These are phyloP conservation scores for Cinnamomum micranthum DNA, from an alignment of 164 flowering plant genomes.

Conservation along the genomic window DNA sequence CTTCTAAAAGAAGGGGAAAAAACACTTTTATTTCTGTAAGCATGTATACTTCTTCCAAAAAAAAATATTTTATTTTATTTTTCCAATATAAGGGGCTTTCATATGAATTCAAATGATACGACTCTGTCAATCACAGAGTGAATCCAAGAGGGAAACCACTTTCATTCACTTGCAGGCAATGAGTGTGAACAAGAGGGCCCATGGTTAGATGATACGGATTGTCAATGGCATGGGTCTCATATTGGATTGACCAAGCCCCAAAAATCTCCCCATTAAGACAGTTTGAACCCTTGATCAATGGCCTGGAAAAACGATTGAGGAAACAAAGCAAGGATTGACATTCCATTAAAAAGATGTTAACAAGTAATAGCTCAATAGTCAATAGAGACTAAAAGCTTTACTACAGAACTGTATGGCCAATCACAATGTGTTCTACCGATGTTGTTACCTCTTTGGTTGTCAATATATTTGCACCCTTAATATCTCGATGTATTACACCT, in stretches of 20 bases:
- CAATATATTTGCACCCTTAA: slow-evolving; percentile 98
- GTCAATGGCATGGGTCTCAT: neutral
- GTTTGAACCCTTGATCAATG: neutral
- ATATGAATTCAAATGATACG: too few relatives aligned
- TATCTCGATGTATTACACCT: slow-evolving; percentile 98
- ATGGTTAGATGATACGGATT: too few relatives aligned
- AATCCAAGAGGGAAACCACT: too few relatives aligned
- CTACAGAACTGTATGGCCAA: neutral
- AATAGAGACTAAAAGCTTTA: neutral
- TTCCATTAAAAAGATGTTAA: neutral
- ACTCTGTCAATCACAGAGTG: too few relatives aligned
- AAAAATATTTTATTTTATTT: too few relatives aligned
- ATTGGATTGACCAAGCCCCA: neutral
- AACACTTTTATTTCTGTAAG: too few relatives aligned
- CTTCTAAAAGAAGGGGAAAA: too few relatives aligned
- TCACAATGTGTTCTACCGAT: neutral
- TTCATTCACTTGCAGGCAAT: too few relatives aligned
- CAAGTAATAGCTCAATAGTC: neutral
- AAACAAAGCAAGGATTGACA: neutral
- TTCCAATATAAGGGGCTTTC: too few relatives aligned
- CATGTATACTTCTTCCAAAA: too few relatives aligned
- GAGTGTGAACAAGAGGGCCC: too few relatives aligned
- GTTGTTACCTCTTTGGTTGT: slow-evolving; percentile 84
- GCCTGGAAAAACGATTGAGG: neutral
- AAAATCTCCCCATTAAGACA: neutral